Base-by-base conservation (phyloP, 2,329 filamentous ascomycete species). In the Phaeoacremonium minimum region DNA sequence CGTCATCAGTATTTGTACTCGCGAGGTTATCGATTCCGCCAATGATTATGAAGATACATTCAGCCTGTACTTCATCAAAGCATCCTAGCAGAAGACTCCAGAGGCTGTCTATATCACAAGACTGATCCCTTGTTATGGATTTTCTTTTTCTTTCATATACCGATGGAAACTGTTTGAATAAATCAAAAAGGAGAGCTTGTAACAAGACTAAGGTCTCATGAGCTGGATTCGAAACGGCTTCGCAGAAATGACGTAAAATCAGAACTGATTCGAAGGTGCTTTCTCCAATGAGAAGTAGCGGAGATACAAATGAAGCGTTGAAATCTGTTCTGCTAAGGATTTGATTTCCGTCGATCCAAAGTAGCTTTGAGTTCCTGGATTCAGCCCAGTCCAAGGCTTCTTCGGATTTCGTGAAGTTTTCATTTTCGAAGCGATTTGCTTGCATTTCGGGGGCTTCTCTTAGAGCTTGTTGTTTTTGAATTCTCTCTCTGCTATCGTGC, bases 361-460 rank as follows among this genome's bases (percentile, higher is more conserved):
- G 28, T 7, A 37, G n/a, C 13, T 37, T 30, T 6, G 35, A 18
- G 13, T 6, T 37, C 7, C 12, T 29, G 12, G 29, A 37, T 17
- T 32, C 29, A 6, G 35, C 35, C 29, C 29, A 37, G 15, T 18
- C 35, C 12, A 37, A 11, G n/a, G 29, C 18, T 6, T 28, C 29
- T n/a, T 37, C 28, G 5, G 19, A 32, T 22, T 32, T 32, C 3
- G 11, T 28, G 13, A 18, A 18, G 11, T 6, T 18, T 13, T 32
- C 19, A 15, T n/a, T 11, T 14, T 18, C 20, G 4, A 16, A 32
- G 16, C 30, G 30, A 16, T 28, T 28, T 6, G 11, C 18, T 18
- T n/a, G 13, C 20, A 37, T 37, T n/a, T 32, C 16, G 15, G 29
- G 30, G 15, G 29, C 15, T 18, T 37, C 18, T 28, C 33, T 30